A percentile compares a stretch with the other conserved stretches of the same genome.
Evolutionary conservation across 495 filamentous ascomycete genomes (phyloP).

Genomic region (Neurospora pannonica): DNA sequence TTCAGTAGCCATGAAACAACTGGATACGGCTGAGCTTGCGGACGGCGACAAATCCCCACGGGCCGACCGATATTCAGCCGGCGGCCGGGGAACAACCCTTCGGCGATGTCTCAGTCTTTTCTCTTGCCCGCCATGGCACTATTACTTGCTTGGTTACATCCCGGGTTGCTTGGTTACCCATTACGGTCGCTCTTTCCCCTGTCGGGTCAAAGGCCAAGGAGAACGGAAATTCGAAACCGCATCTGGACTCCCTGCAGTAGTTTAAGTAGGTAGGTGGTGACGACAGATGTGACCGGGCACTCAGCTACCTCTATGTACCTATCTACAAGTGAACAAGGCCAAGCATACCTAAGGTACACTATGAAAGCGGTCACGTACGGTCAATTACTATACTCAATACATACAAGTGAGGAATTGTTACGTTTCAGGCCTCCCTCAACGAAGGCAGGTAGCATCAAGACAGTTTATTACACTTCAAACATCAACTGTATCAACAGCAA

Average conservation of each 20-base stretch:
- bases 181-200: not conserved
- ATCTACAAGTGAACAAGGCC: not conserved
- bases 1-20: not conserved
- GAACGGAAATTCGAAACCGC: not conserved
- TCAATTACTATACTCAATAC: not conserved
- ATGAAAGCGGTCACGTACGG: not conserved
- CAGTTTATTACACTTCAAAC: not conserved
- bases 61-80: not conserved
- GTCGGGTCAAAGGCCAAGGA: not conserved
- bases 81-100: not conserved
- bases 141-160: not conserved
- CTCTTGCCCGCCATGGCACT: not conserved
- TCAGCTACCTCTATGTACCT: not conserved
- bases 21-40: not conserved
- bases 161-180: not conserved
- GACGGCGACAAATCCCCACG: not conserved
- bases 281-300: not conserved
- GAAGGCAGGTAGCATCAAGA: not conserved
- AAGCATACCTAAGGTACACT: not conserved
- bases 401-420: not conserved
- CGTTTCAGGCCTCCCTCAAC: too few species aligned
- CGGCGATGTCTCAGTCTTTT: not conserved
- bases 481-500: not conserved
- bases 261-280: not conserved
- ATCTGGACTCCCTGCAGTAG: not conserved